Evolutionary conservation across 371 early-diverging fungal genomes (phyloP), one percentile per base, ranked within the genome.

Genomic region (Syncephalastrum contaminatum): DNA sequence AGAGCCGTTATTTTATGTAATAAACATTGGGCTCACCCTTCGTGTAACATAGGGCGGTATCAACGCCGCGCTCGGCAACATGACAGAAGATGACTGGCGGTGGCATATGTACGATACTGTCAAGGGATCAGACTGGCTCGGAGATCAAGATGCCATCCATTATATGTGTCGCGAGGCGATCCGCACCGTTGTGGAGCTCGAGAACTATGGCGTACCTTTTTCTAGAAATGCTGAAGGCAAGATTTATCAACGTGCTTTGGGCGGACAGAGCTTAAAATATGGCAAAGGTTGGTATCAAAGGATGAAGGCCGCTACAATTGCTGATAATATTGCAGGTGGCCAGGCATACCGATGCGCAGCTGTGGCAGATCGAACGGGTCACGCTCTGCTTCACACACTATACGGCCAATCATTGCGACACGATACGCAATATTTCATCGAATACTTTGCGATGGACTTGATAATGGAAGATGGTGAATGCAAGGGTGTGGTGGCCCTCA

Each of bases 101-200:
- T 98, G 98, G 98, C 98, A 97, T 73, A 95, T 96, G 97, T 98
- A 97, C 73, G 98, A 98, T 66, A 98, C 98, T 20, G 97, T 98
- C 59, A 98, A 98, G 82, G 98, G 98, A 48, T 89, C 90, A 56
- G 98, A 97, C 75, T 98, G 98, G 98, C 88, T 98, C 48, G 90
- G 92, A 72, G 97, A 98, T 77, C 98, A 98, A 79, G 98, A 98
- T 64, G 98, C 98, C 49, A 98, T 98, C 63, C 98, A 98, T 71
- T 98, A 98, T 80, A 94, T 94, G 94, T 96, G 96, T 73, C 91
- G 95, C 62, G 98, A 98, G 77, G 98, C 98, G 25, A 97, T 96
- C 51, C 74, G 89, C 72, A 85, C 93, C 47, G 98, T 98, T 45
- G 88, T 95, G 62, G 98, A 98, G 82, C 85, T 98, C 51, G 98